Evolutionary conservation across 1,284 basidiomycete species (phyloP), one percentile per base, ranked within the genome.

Genomic region (Agaricales sp.): DNA sequence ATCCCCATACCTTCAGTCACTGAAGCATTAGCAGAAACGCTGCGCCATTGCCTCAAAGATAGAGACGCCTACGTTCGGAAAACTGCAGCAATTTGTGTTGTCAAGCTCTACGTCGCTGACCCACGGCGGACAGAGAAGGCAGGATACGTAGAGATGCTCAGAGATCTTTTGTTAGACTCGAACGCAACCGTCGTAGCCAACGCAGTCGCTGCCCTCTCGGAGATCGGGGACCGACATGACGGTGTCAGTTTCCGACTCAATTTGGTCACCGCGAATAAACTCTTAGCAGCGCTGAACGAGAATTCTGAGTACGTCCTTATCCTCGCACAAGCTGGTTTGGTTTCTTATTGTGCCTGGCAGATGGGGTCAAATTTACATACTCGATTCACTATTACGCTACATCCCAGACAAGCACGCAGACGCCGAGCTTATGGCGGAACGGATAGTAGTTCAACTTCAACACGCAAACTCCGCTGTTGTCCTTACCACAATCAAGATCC

Each of bases 301-400:
- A 93, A 90, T 60, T 94, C 92, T 43, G 92, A 96, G 91, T 92
- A 61, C 58, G 87, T 67, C 24, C 25, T 38, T 44, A 51, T 25
- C 44, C 39, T 51, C 46, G 20, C 50, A 38, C 30, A 37, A 37
- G 16, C 44, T n/a, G 20, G 14, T 30, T n/a, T 30, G 48, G 35
- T 25, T 20, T 19, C 43, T n/a, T 58, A n/a, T 4, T 18, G 39
- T n/a, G 18, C 13, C 16, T 20, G 4, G 18, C 39, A 96, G 92
- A 67, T 99, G 96, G 96, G 95, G 95, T 1, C 95, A 98, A 66
- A 93, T 98, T 38, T 99, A 99, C 64, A 98, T 99, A 55, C 76
- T 99, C 48, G 96, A 99, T 64, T 87, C 91, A 2, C 68, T 99
- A 25, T 70, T 99, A 53, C 90, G 93, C 49, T 99, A 89, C 62